Conservation (phyloP, 371 early-diverging fungal genomes). For the Blakeslea trispora region DNA sequence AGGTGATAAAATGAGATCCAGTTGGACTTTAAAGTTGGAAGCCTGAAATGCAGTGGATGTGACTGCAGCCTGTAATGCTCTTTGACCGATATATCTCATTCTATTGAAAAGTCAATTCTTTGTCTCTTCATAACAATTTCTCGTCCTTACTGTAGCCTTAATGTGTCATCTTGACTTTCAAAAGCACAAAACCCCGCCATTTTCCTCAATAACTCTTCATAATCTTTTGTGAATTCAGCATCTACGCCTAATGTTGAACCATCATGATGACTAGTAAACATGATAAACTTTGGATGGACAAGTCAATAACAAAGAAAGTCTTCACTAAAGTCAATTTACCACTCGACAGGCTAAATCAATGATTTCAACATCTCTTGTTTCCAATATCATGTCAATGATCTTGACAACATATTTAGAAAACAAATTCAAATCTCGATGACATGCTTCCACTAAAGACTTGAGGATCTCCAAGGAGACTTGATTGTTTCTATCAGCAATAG, state of each 20-base stretch:
- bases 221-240: constrained; percentile 63
- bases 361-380: constrained; percentile 54
- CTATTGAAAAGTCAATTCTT: constrained; percentile 22
- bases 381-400: constrained; percentile 56
- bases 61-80: constrained; percentile 54
- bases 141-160: constrained; percentile 36
- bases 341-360: constrained; percentile 57
- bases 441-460: constrained; percentile 70
- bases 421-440: constrained; percentile 76
- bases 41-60: constrained; percentile 59
- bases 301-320: not conserved
- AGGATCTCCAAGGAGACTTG: constrained; percentile 69
- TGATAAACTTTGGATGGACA: constrained; percentile 54
- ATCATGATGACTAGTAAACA: constrained; percentile 67
- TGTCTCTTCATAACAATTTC: not conserved
- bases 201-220: constrained; percentile 47
- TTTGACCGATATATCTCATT: constrained; percentile 58
- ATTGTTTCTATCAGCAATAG: constrained; percentile 37
- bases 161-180: constrained; percentile 36
- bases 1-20: constrained; percentile 59
- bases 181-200: constrained; percentile 61
- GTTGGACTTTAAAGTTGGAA: constrained; percentile 56
- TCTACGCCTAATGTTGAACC: constrained; percentile 73
- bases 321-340: constrained; percentile 40
- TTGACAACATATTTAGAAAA: constrained; percentile 77